Conservation (phyloP, 1,139 yeast species). For the Magnusiomyces fungicola region DNA sequence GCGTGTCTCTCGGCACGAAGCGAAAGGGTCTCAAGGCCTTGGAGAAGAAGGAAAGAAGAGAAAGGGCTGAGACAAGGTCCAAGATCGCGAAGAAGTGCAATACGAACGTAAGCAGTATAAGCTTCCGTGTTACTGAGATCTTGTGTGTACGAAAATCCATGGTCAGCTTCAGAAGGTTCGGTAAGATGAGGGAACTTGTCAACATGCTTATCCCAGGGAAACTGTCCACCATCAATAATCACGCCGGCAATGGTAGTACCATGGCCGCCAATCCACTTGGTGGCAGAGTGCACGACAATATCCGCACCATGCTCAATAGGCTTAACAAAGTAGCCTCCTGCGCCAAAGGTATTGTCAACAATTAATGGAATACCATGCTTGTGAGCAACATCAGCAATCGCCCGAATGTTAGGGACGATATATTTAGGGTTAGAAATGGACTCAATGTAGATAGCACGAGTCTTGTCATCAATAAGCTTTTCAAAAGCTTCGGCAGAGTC, state of each 20-base stretch:
- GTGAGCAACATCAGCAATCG: slow-evolving; percentile 69
- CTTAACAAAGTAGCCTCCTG: slow-evolving; percentile 82
- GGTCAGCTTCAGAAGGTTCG: slow-evolving; percentile 87
- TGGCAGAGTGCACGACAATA: slow-evolving; percentile 79
- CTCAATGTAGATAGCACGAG: slow-evolving; percentile 85
- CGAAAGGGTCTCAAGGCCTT: slow-evolving; percentile 93
- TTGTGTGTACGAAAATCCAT: slow-evolving; percentile 75
- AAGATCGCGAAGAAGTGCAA: slow-evolving; percentile 82
- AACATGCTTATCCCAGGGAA: slow-evolving; percentile 84
- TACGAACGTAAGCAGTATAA: slow-evolving; percentile 70
- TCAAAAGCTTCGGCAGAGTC: slow-evolving; percentile 65
- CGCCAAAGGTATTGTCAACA: slow-evolving; percentile 96
- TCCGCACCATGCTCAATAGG: slow-evolving; percentile 90
- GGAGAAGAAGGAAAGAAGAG: slow-evolving; percentile 74
- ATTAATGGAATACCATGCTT: slow-evolving; percentile 85
- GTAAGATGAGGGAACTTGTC: slow-evolving; percentile 84
- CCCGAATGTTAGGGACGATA: slow-evolving; percentile 86
- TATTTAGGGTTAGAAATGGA: slow-evolving; percentile 91
- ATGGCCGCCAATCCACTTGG: slow-evolving; percentile 98
- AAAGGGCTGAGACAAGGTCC: slow-evolving; percentile 90
- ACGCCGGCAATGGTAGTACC: slow-evolving; percentile 95
- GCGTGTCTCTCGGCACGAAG: slow-evolving; percentile 91
- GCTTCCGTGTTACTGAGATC: slow-evolving; percentile 71
- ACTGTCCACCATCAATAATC: slow-evolving; percentile 80
- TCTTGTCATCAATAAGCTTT: slow-evolving; percentile 64